A percentile compares a stretch with the other conserved stretches of the same genome.
phyloP scores from a whole-genome alignment of 495 filamentous ascomycete species.

The Xylaria cubensis region DNA sequence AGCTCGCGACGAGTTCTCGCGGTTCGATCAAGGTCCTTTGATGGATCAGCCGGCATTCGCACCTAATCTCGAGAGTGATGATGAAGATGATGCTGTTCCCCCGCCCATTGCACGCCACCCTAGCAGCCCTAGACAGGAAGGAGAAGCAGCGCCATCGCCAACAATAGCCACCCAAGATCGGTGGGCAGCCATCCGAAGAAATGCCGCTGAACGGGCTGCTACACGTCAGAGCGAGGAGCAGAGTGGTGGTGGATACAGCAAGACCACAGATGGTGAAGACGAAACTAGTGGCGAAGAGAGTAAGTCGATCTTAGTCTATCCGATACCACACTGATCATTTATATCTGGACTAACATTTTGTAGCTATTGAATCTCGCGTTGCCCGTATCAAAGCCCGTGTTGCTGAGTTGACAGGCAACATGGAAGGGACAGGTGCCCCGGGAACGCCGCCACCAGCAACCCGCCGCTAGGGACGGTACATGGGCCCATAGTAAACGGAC shows the following conservation, averaged over 20 bases:
- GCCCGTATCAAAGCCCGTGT: constrained; percentile 98
- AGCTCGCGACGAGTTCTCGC: constrained; percentile 75
- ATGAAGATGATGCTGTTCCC: constrained; percentile 49
- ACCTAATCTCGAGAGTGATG: constrained; percentile 65
- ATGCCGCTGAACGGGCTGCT: constrained; percentile 81
- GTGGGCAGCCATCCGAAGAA: constrained; percentile 95
- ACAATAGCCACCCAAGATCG: constrained; percentile 65
- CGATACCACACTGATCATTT: not conserved
- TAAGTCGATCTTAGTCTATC: constrained; percentile 55
- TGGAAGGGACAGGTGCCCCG: constrained; percentile 56
- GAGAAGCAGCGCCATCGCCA: constrained; percentile 40
- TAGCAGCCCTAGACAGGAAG: constrained; percentile 32
- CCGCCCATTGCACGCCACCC: constrained; percentile 50
- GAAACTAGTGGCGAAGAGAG: constrained; percentile 96
- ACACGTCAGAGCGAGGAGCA: constrained; percentile 68
- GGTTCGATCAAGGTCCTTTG: constrained; percentile 90
- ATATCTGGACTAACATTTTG: constrained; percentile 38
- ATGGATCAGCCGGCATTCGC: constrained; percentile 85
- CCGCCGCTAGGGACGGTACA: constrained; percentile 43
- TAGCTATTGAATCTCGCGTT: constrained; percentile 93
- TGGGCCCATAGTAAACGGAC: constrained; percentile 11
- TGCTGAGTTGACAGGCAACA: constrained; percentile 87
- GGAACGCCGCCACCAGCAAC: constrained; percentile 34
- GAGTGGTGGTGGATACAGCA: constrained; percentile 57
- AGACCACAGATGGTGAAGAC: constrained; percentile 69